Evolutionary conservation across 768 basidiomycete species (phyloP).

Genomic region (Leccinum sublutescens): DNA sequence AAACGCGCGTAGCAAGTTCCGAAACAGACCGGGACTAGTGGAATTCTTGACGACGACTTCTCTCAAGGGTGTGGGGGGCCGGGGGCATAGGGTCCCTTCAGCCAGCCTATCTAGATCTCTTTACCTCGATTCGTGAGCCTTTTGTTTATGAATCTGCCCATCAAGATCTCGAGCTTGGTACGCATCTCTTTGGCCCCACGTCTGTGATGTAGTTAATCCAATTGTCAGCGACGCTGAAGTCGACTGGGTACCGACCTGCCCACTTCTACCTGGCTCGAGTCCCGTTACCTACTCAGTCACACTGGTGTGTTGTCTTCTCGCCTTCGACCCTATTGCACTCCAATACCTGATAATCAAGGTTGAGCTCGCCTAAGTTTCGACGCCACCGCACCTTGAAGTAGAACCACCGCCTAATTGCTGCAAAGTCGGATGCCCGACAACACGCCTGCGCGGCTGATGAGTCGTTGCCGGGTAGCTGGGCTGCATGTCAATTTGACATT

Average conservation of each 20-base stretch:
- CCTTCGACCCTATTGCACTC: no score
- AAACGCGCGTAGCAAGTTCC: background rate
- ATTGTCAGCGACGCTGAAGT: background rate
- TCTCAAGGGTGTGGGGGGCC: background rate
- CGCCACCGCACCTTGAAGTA: no score
- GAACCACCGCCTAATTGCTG: background rate
- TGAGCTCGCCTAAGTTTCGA: background rate
- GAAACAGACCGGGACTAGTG: background rate
- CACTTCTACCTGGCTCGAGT: background rate
- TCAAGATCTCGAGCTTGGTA: background rate
- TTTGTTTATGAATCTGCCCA: background rate
- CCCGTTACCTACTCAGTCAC: background rate
- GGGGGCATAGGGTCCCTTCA: background rate
- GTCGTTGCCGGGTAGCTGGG: background rate
- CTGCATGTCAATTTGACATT: background rate
- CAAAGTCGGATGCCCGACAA: background rate
- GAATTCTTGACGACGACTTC: background rate
- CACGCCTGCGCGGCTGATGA: background rate
- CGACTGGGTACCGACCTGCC: background rate
- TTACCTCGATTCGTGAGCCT: background rate
- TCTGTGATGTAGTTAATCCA: background rate
- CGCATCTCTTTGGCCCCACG: background rate
- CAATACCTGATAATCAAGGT: background rate
- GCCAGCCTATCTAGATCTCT: background rate
- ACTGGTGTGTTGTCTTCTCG: background rate